Base-by-base conservation (phyloP, 352 stramenopile genomes). In the Phytophthora crassamura region DNA sequence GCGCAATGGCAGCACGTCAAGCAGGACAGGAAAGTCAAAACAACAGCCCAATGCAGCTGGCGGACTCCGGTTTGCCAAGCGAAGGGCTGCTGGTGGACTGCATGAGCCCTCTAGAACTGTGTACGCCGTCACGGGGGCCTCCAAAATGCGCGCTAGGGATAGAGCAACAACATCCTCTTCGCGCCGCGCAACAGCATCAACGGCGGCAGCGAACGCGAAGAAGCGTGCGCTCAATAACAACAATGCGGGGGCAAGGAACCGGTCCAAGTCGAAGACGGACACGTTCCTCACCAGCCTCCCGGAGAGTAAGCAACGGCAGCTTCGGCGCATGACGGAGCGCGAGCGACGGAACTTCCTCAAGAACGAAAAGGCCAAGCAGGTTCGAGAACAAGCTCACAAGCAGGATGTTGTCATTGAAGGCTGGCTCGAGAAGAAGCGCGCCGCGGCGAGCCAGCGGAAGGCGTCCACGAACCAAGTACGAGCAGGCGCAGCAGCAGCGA, bases 371-470 rank as follows among this genome's bases (percentile, higher is more conserved):
- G 76, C 70, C 1, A 55, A 47, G 12, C 68, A 78, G 22, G 56
- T 63, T 7, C 63, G 69, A 18, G 50, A 79, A 12, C 70, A 82
- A 50, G 46, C 65, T 25, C 64, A 64, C 10, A 89, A 89, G 49
- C 83, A 91, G 53, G 83, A 91, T 45, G 70, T 91, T 16, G 79
- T 91, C 10, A 90, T 91, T 75, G 79, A 88, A 45, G 77, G 74
- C 10, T 91, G 83, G 83, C 75, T 91, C 41, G 78, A 89, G 33
- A 86, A 86, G 53, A 91, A 90, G 67, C 69, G 75, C 0, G 74
- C 86, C 11, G 83, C 83, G 0, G 80, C 80, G 2, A 78, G 69
- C 20, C 80, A 91, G 45, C 78, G 82, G 15, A 88, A 87, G 55
- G 63, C 45, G 2, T 43, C 69, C 14, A 82, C 53, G 15, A 73